Percentiles rank a stretch among this genome's conserved stretches.
phyloP scores from a whole-genome alignment of 345 rosid genomes.

The Eucalyptus pauciflora region DNA sequence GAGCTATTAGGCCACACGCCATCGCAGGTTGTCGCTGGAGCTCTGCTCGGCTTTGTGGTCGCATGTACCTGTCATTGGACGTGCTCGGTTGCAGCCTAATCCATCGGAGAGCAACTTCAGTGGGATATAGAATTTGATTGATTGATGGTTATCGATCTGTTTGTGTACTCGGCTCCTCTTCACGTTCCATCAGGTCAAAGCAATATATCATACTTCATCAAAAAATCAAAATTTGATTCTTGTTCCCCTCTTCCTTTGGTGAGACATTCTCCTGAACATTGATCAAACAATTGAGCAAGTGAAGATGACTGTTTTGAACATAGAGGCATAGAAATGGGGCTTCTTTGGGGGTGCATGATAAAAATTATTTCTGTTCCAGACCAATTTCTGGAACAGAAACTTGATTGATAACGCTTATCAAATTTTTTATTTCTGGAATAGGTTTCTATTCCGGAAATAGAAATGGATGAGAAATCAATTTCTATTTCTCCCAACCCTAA shows the following conservation, averaged over 20 bases:
- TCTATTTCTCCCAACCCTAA: no score
- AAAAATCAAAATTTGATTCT: background rate
- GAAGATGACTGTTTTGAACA: background rate
- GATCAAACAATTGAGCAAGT: background rate
- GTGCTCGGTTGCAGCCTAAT: conserved; percentile 31
- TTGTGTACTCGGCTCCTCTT: background rate
- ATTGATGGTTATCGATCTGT: background rate
- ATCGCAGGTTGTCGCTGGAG: conserved; percentile 84
- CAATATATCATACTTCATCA: background rate
- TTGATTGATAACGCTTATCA: no score
- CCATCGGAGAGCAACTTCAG: background rate
- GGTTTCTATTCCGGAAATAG: no score
- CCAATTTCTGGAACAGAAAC: no score
- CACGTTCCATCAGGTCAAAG: background rate
- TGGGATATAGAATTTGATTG: background rate
- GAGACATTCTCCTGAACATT: background rate
- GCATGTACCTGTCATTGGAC: conserved; percentile 64
- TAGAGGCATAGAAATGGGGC: background rate
- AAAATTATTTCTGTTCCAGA: no score
- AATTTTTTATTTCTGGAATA: no score
- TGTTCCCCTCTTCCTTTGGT: background rate
- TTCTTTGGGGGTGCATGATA: background rate
- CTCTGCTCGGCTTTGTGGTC: conserved; percentile 60
- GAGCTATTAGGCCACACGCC: conserved; percentile 94
- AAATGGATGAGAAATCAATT: no score